Evolutionary conservation across 345 rosid species (phyloP), one percentile per base, ranked within the genome.

Genomic region (Euphorbia lathyris): DNA sequence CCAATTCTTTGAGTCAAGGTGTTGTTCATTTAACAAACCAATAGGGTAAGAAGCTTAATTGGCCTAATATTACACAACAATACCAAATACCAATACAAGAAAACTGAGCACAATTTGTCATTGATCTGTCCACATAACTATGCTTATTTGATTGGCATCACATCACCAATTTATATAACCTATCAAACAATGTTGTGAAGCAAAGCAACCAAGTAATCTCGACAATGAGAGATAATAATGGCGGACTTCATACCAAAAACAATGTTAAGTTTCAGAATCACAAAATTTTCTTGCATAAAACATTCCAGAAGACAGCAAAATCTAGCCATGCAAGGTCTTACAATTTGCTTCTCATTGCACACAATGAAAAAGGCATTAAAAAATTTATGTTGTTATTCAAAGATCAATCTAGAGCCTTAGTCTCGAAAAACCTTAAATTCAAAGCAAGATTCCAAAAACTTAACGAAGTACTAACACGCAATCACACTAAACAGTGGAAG

Each of bases 1-100:
- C 97, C 97, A 32, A 90, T 82, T 77, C 97, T 94, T 76, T 86
- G 95, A 50, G 95, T 88, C 81, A 78, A 75, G 13, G 70, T 70
- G 72, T 96, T 91, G 78, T 69, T 58, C 23, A 58, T 68, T 40
- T 34, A 70, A 76, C 34, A 58, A 75, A 75, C 50, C n/a, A 58
- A 64, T 34, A 26, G 66, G 66, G 45, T 40, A n/a, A n/a, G n/a
- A n/a, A n/a, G n/a, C n/a, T n/a, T n/a, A n/a, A n/a, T n/a, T n/a
- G n/a, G n/a, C n/a, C n/a, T n/a, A n/a, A n/a, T n/a, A n/a, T n/a
- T n/a, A 8, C 43, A 5, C 16, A 55, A 16, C 29, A 17, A 57
- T 23, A 42, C 17, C n/a, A 27, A 17, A 43, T 23, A 27, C 17
- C n/a, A 27, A 17, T 20, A 27, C 22, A 55, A 53, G 19, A 27